Conservation (phyloP, 2,329 filamentous ascomycete species). For the Hirsutella thompsonii region DNA sequence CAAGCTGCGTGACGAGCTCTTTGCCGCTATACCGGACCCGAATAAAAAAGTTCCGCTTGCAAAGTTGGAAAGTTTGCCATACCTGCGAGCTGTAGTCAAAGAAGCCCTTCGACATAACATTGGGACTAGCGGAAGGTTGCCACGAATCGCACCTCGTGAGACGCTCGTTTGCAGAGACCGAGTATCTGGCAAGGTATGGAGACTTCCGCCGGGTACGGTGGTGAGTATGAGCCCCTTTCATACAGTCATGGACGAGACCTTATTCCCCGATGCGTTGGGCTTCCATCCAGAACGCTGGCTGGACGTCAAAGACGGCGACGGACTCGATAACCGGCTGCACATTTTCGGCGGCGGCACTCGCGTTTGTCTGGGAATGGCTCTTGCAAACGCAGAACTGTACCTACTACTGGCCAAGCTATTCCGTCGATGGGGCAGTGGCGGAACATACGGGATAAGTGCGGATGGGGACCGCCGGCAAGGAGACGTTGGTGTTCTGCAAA, state of each 20-base stretch:
- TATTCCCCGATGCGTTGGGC: conserved; percentile 18
- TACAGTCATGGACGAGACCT: conserved; percentile 18
- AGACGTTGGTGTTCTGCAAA: conserved; percentile 19
- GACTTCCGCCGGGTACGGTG: conserved; percentile 19
- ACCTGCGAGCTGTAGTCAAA: conserved; percentile 36
- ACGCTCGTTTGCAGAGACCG: conserved; percentile 16
- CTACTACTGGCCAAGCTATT: conserved; percentile 23
- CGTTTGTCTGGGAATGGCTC: conserved; percentile 22
- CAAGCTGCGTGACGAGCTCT: conserved; percentile 22
- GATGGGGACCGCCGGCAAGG: conserved; percentile 18
- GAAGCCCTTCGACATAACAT: conserved; percentile 37
- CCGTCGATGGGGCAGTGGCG: conserved; percentile 22
- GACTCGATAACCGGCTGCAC: conserved; percentile 19
- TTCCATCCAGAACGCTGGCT: conserved; percentile 24
- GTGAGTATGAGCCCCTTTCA: conserved; percentile 24
- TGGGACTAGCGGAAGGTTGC: conserved; percentile 31
- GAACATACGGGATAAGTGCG: conserved; percentile 14
- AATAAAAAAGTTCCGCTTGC: conserved; percentile 14
- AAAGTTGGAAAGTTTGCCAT: conserved; percentile 23
- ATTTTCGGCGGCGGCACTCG: conserved; percentile 22
- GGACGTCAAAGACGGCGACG: conserved; percentile 12
- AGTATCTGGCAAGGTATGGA: conserved; percentile 13
- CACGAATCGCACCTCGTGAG: conserved; percentile 31
- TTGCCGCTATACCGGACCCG: conserved; percentile 18
- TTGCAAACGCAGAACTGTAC: conserved; percentile 25